Evolutionary conservation across 148 eudicot genomes (phyloP), one percentile per base, ranked within the genome.

Genomic region (Persicaria tinctoria): DNA sequence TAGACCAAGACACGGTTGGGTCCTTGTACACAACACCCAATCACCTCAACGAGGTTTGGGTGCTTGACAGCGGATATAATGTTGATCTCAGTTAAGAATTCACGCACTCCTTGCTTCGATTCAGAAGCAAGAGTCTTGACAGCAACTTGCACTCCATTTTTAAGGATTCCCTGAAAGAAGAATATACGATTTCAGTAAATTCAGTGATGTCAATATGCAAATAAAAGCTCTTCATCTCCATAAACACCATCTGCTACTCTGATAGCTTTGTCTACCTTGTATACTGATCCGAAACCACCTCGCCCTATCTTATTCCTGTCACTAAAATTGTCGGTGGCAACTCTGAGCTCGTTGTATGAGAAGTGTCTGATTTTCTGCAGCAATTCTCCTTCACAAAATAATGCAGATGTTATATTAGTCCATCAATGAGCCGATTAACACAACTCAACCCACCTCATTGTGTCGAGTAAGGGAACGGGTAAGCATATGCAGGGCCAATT

Each of bases 1-100:
- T 94, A 94, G 57, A 94, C 93, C 86, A 94, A 86, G 73, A 84
- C 87, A 56, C 92, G 88, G 73, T 86, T 83, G 76, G 83, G 23
- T 77, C 90, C 97, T 82, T 95, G 85, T 47, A 80, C 84, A 76
- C 97, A 92, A 75, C 96, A 95, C 73, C 97, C 97, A 69, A 92
- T 75, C 77, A 95, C 84, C 76, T 89, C 86, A 66, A 95, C 98
- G 46, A 94, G 88, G 82, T 91, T 87, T 76, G 84, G 90, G 79
- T 94, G 98, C 84, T 75, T 89, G 74, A 92, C 90, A 83, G 87
- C 83, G 20, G 96, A 81, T 83, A 95, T 92, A 32, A 85, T 86
- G 41, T 86, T 84, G 64, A 95, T 95, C 81, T 95, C 99, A 0
- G 99, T 77, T 74, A 92, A 80, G 83, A 95, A 95, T 77, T 95